Evolutionary conservation across 352 stramenopile species (phyloP), one percentile per base, ranked within the genome.

Genomic region (Globisporangium paddicum): DNA sequence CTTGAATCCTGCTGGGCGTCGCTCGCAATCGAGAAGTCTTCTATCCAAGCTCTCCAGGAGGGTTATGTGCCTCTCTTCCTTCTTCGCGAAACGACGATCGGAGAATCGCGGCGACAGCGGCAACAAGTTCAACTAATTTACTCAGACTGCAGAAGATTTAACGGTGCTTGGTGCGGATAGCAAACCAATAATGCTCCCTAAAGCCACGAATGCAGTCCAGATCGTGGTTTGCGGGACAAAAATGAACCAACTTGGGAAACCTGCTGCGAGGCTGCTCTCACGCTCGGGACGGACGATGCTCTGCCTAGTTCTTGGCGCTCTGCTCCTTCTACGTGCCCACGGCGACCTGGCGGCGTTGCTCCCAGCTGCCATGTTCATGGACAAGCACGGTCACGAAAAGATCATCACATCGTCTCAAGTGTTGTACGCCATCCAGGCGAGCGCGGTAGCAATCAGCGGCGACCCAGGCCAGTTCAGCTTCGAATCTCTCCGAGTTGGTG

Each of bases 401-500:
- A 38, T 8, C 9, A 38, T 38, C 34, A 38, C 34, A 10, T 38
- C 34, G 8, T 38, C 13, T 14, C 34, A 38, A 38, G 34, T 38
- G 34, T 38, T 10, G 34, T 38, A 8, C 9, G 34, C 13, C 8
- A 38, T 38, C 34, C 34, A 38, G 9, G 34, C 13, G 8, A 38
- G 34, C 34, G 0, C 34, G 34, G 13, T 10, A 38, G 34, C 34
- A 16, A 8, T 38, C 34, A 10, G 34, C 9, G 16, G 13, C 34
- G 34, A 38, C 34, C 13, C 8, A 38, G 16, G 5, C 8, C 34
- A 38, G 2, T 16, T 62, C 37, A 60, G 18, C 34, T 34, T 38
- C 8, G 52, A 62, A 40, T 64, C 50, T 3, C 47, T 69, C 9
- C 50, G 51, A 8, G 45, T 58, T 25, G 53, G 58, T 3, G 63